Evolutionary conservation across 805 yeast species (phyloP).

Genomic region (Saturnispora besseyi): DNA sequence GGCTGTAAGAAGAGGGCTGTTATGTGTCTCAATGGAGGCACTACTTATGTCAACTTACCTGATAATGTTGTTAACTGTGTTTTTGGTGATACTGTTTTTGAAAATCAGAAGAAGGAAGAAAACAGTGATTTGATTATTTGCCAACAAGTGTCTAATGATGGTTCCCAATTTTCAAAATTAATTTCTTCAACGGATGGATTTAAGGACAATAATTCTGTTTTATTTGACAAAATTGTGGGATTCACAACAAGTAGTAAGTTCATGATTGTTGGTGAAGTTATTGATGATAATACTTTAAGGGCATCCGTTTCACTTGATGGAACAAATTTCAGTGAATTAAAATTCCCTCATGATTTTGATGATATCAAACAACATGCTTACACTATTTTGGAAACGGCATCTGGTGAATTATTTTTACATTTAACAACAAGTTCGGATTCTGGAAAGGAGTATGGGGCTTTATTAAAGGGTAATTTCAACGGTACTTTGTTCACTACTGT

Average conservation of each 20-base stretch:
- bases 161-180: conserved; percentile 20
- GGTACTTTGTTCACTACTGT: conserved; percentile 79
- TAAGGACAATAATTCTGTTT: conserved; percentile 27
- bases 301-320: conserved; percentile 82
- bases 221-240: conserved; percentile 58
- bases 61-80: conserved; percentile 53
- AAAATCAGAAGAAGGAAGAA: conserved; percentile 17
- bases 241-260: conserved; percentile 64
- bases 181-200: conserved; percentile 50
- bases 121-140: conserved; percentile 57
- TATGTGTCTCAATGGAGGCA: conserved; percentile 61
- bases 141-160: conserved; percentile 31
- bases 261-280: conserved; percentile 59
- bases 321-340: conserved; percentile 60
- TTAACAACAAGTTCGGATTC: conserved; percentile 52
- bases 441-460: conserved; percentile 60
- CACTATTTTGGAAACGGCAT: conserved; percentile 66
- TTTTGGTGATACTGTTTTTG: conserved; percentile 52
- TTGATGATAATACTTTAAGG: conserved; percentile 42
- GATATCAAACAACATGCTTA: conserved; percentile 60
- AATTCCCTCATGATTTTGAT: conserved; percentile 59
- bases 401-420: conserved; percentile 72
- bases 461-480: conserved; percentile 81
- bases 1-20: conserved; percentile 53
- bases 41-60: conserved; percentile 44